These are phyloP conservation scores for Pyricularia grisea DNA, from an alignment of 2,329 filamentous ascomycete genomes.

Conservation along the genomic window DNA sequence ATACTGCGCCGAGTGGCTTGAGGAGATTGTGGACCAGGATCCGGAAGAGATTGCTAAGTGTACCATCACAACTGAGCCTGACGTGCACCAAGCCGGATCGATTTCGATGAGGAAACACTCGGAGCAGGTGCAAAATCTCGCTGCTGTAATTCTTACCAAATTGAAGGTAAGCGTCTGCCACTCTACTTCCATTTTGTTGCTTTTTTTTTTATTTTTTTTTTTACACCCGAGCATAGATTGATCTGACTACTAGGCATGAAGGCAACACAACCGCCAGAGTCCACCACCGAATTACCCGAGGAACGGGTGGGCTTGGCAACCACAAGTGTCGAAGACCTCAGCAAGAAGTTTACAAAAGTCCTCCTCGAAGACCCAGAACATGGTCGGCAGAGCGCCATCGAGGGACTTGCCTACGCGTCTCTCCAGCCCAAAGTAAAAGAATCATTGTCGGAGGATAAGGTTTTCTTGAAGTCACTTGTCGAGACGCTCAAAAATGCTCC, in stretches of 20 bases:
- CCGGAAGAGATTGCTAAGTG: constrained; percentile 43
- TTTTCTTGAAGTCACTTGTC: constrained; percentile 63
- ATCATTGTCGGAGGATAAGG: constrained; percentile 57
- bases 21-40: constrained; percentile 69
- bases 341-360: constrained; percentile 56
- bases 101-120: constrained; percentile 52
- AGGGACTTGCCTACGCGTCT: constrained; percentile 87
- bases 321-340: constrained; percentile 57
- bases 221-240: constrained; percentile 21
- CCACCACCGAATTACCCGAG: constrained; percentile 27
- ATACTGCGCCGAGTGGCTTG: constrained; percentile 79
- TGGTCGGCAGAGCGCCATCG: constrained; percentile 63
- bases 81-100: constrained; percentile 50
- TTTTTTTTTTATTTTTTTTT: constrained; percentile 1
- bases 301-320: constrained; percentile 40
- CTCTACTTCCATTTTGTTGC: neutral
- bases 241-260: constrained; percentile 36
- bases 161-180: constrained; percentile 46
- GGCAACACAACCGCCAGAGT: constrained; percentile 40
- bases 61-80: constrained; percentile 40
- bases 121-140: constrained; percentile 51
- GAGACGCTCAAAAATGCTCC: constrained; percentile 48
- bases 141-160: constrained; percentile 70
- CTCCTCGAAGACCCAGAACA: constrained; percentile 49
- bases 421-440: constrained; percentile 81